phyloP scores from a whole-genome alignment of 2,329 filamentous ascomycete genomes.

The Harringtonia aguacate region DNA sequence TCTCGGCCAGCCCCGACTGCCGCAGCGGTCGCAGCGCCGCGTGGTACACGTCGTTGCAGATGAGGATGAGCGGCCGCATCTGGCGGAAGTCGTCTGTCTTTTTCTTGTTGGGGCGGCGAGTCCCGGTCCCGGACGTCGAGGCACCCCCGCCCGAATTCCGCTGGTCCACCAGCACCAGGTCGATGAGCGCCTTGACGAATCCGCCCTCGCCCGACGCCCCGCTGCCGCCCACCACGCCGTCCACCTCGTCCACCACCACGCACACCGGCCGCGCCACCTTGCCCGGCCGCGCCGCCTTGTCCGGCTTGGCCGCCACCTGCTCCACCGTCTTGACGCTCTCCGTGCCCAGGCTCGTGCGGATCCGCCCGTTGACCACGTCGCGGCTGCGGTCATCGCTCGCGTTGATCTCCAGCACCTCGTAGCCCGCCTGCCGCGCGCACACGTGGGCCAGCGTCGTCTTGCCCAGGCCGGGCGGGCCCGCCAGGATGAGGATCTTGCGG shows the following conservation, averaged over 20 bases:
- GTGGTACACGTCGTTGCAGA: constrained; percentile 97
- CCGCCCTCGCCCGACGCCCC: constrained; percentile 76
- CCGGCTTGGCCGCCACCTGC: constrained; percentile 24
- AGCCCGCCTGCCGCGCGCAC: constrained; percentile 88
- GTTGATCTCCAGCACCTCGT: constrained; percentile 95
- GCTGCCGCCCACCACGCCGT: constrained; percentile 79
- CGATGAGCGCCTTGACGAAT: constrained; percentile 90
- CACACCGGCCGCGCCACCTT: constrained; percentile 81
- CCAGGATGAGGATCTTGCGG: constrained; percentile 79
- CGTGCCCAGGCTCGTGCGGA: constrained; percentile 83
- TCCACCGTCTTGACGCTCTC: constrained; percentile 79
- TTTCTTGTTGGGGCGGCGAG: constrained; percentile 32
- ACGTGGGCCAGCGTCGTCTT: constrained; percentile 97
- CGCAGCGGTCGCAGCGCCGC: constrained; percentile 76
- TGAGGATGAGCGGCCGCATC: constrained; percentile 78
- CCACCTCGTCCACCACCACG: constrained; percentile 91
- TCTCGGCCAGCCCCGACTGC: constrained; percentile 75
- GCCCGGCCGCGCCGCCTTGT: constrained; percentile 26
- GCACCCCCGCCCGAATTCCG: constrained; percentile 47
- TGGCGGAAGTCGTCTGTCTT: constrained; percentile 82
- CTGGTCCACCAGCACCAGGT: constrained; percentile 77
- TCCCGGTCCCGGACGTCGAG: constrained; percentile 13
- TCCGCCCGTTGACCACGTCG: constrained; percentile 82
- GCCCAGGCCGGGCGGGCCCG: constrained; percentile 83
- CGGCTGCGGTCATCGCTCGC: constrained; percentile 89